Evolutionary conservation across 345 rosid species (phyloP), one percentile per base, ranked within the genome.

Genomic region (Zanthoxylum bungeanum): DNA sequence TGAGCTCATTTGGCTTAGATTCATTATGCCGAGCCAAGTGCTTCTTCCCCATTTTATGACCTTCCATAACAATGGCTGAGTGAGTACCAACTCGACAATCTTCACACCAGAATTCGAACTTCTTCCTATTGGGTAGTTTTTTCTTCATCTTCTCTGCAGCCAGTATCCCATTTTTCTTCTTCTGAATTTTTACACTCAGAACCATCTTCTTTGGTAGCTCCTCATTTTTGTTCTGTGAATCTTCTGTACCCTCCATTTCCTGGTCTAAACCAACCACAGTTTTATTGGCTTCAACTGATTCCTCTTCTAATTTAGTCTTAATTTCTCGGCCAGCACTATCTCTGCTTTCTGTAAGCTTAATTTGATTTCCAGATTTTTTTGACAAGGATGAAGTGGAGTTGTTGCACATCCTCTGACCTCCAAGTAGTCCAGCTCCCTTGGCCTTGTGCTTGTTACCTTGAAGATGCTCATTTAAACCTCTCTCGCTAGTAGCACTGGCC

Each of bases 371-470:
- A 44, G 51, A 46, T 62, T 59, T 71, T 63, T 76, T 74, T 57
- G 44, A 66, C 19, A 6, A 10, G 6, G 63, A 58, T 34, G 25
- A 11, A 34, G 19, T 44, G 49, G 73, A 62, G 47, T 31, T 68
- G 67, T 42, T 46, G 21, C 30, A 64, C 49, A 33, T 30, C 42
- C 53, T 68, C 68, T 36, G 68, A 39, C 73, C 68, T 83, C 67
- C 60, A 58, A 33, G 24, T 30, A 80, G 70, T 39, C 52, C 72
- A 17, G 75, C 79, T 75, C 75, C 82, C 37, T 75, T 72, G 42
- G 80, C 72, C 66, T 78, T 76, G 73, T 83, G 88, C 72, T 68
- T 89, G 80, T 64, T 86, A 52, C 81, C 83, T 72, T 70, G 60
- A 9, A 83, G 79, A 55, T 84, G 84, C 7, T 79, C 75, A 1